These are phyloP conservation scores for Saccharomyces hybrid DNA, from an alignment of 1,139 yeast genomes.

Conservation along the genomic window DNA sequence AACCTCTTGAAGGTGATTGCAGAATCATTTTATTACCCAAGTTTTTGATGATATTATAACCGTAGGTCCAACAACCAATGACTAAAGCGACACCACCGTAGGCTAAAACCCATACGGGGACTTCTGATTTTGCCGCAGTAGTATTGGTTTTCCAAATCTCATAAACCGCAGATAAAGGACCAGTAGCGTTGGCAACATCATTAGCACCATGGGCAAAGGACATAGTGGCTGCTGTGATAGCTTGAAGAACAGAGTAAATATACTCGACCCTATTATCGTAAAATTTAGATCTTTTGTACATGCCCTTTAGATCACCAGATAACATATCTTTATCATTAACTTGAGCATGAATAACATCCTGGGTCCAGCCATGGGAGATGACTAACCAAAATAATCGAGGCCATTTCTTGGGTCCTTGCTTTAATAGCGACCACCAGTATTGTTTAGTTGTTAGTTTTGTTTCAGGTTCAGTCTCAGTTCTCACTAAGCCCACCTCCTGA, in stretches of 20 bases:
- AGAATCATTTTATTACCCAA: conserved; percentile 70
- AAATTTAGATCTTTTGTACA: conserved; percentile 55
- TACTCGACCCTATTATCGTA: conserved; percentile 69
- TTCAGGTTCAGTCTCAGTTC: conserved; percentile 18
- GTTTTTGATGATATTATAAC: conserved; percentile 63
- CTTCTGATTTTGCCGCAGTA: conserved; percentile 44
- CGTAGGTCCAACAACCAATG: conserved; percentile 66
- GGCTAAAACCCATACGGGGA: conserved; percentile 66
- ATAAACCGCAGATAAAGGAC: conserved; percentile 65
- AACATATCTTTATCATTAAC: conserved; percentile 27
- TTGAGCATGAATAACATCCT: conserved; percentile 54
- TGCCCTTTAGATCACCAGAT: conserved; percentile 37
- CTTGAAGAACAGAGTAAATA: conserved; percentile 63
- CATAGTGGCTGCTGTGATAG: conserved; percentile 70
- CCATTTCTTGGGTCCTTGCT: conserved; percentile 48
- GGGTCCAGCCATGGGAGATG: conserved; percentile 53
- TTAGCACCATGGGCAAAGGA: conserved; percentile 80
- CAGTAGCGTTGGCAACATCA: conserved; percentile 74
- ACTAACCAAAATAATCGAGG: conserved; percentile 44
- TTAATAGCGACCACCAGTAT: conserved; percentile 40
- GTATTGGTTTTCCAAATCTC: conserved; percentile 52
- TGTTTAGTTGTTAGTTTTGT: conserved; percentile 35
- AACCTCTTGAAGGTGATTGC: conserved; percentile 80
- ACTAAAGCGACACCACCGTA: conserved; percentile 63
- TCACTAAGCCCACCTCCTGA: neutral